These are phyloP conservation scores for Clavispora vitiphila DNA, from an alignment of 805 yeast species.

Conservation along the genomic window DNA sequence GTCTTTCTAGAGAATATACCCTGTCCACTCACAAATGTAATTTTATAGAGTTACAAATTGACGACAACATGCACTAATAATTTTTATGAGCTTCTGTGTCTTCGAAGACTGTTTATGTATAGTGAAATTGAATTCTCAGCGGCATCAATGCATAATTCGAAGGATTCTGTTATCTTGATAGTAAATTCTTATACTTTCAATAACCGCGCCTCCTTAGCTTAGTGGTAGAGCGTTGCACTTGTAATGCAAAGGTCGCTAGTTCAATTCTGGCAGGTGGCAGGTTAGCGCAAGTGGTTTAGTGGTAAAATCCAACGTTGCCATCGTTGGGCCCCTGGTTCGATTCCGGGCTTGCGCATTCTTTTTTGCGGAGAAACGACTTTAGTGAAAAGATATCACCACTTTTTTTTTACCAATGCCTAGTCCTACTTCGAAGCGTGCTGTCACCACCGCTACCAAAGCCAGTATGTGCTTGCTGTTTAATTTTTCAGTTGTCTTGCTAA, in stretches of 20 bases:
- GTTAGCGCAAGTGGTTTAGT: conserved; percentile 15
- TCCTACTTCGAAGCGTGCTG: conserved; percentile 39
- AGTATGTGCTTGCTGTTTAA: conserved; percentile 23
- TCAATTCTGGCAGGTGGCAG: conserved; percentile 35
- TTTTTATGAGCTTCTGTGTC: too few relatives aligned
- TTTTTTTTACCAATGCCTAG: conserved; percentile 9
- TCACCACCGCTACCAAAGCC: conserved; percentile 36
- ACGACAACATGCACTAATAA: too few relatives aligned
- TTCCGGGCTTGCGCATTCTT: conserved; percentile 21
- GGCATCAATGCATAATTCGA: too few relatives aligned
- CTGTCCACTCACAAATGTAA: too few relatives aligned
- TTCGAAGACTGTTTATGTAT: too few relatives aligned
- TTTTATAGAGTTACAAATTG: too few relatives aligned
- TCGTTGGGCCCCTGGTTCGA: conserved; percentile 19
- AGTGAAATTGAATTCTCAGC: too few relatives aligned
- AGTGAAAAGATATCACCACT: background rate
- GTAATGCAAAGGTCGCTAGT: conserved; percentile 96
- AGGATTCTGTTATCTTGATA: too few relatives aligned
- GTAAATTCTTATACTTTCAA: too few relatives aligned
- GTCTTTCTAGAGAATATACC: too few relatives aligned
- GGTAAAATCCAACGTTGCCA: conserved; percentile 19
- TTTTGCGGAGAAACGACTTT: too few relatives aligned
- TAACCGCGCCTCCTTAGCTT: conserved; percentile 81
- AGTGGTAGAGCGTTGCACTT: conserved; percentile 99
- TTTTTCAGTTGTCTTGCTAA: conserved; percentile 14